Base-by-base conservation (phyloP, 1,284 basidiomycete species). In the Lignosus rhinocerotis region DNA sequence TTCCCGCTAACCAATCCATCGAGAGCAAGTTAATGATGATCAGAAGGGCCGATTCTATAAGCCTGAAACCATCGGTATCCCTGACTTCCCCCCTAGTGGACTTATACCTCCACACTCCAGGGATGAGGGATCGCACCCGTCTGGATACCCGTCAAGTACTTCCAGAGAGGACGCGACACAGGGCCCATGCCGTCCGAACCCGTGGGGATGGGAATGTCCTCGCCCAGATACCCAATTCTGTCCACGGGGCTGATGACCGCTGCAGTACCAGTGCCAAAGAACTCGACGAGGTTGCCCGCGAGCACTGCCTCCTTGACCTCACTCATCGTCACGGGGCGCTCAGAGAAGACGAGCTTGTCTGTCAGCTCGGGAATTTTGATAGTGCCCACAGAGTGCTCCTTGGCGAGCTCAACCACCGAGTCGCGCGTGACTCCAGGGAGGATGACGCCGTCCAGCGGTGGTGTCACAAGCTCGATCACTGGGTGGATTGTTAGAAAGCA, bases 391-490 rank as follows among this genome's bases (percentile, higher is more conserved):
- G 75, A 73, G 71, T 98, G 96, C 17, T 84, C 86, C 43, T 87
- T 84, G 1, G 93, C 92, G 52, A 99, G 86, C 9, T 82, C 71
- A 39, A 99, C 84, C 45, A 97, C 90, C 17, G 92, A 94, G 75
- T 98, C 94, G 62, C 96, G 89, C 8, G 96, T 98, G 17, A 99
- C 91, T 62, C 96, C 96, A 11, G 96, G 96, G 14, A 99, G 88
- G 69, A 99, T 95, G 81, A 97, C 90, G 56, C 96, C 96, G 69
- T 94, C 93, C 42, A 98, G 82, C 5, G 96, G 94, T 10, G 96
- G 95, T 0, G 95, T 96, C 50, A 94, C 87, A 59, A 97, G 85
- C 73, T 96, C 94, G 52, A 80, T 75, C 11, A 77, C 88, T 89
- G 60, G 17, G 19, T 12, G 52, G 36, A 49, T 34, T 25, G 32